phyloP scores from a whole-genome alignment of 305 asterid genomes.

The Fraxinus albicans region DNA sequence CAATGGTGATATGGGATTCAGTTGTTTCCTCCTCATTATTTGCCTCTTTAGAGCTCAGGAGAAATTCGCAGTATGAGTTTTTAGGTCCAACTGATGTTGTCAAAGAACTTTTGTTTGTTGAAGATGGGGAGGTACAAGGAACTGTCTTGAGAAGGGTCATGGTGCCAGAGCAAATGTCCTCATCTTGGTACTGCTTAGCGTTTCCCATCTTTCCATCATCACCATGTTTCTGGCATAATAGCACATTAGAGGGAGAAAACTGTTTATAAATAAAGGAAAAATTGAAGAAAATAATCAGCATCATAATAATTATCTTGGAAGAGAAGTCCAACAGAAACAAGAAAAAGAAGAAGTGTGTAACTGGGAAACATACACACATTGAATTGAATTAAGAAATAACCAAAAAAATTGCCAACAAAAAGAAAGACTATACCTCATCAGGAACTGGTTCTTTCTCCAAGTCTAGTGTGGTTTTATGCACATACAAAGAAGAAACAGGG shows the following conservation, averaged over 20 bases:
- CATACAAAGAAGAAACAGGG: conserved; percentile 47
- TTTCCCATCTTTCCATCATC: conserved; percentile 48
- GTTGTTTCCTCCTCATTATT: conserved; percentile 42
- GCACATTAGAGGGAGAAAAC: conserved; percentile 4
- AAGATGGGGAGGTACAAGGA: conserved; percentile 38
- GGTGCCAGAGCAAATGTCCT: conserved; percentile 43
- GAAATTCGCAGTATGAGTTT: conserved; percentile 48
- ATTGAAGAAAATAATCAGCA: conserved; percentile 8
- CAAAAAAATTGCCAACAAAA: conserved; percentile 6
- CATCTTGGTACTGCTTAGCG: conserved; percentile 39
- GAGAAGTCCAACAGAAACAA: conserved; percentile 11
- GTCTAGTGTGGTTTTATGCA: conserved; percentile 37
- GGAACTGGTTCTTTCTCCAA: conserved; percentile 56
- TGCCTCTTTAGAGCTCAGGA: conserved; percentile 44
- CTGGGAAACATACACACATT: neutral
- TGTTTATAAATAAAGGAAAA: conserved; percentile 13
- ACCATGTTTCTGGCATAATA: conserved; percentile 45
- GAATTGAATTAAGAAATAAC: neutral
- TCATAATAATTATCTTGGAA: conserved; percentile 1
- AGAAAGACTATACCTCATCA: conserved; percentile 52
- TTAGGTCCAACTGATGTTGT: conserved; percentile 37
- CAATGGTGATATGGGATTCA: conserved; percentile 57
- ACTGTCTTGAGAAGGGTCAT: conserved; percentile 40
- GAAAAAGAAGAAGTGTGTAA: neutral
- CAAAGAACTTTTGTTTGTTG: conserved; percentile 34